Evolutionary conservation across 73 alveolate genomes (phyloP).

Genomic region (Effrenium voratum): DNA sequence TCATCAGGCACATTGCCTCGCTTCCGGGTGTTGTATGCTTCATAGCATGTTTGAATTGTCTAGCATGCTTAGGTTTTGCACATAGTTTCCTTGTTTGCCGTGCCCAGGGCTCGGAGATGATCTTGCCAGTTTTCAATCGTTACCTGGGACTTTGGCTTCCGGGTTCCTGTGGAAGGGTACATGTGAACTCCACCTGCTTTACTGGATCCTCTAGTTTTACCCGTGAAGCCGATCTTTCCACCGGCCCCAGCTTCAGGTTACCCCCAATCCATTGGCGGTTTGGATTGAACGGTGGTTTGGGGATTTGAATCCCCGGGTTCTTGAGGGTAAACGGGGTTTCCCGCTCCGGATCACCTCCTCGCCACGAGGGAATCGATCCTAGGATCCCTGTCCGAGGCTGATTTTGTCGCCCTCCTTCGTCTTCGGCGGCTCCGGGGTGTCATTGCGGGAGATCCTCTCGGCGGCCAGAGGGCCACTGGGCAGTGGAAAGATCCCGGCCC

Average conservation of each 20-base stretch:
- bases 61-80: no score
- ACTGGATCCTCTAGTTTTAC: no score
- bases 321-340: not conserved
- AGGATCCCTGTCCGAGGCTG: not conserved
- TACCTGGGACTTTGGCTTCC: no score
- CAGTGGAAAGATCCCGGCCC: no score
- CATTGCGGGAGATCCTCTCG: constrained; percentile 34
- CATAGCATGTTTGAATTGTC: no score
- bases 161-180: no score
- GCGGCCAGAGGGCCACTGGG: constrained; percentile 56
- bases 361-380: not conserved
- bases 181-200: no score
- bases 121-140: no score
- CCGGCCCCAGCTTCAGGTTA: not conserved
- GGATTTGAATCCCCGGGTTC: not conserved
- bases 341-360: not conserved
- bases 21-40: no score
- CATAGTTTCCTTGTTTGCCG: no score
- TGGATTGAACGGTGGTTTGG: not conserved
- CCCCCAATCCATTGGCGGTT: not conserved
- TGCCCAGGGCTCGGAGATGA: no score
- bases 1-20: no score
- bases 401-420: constrained; percentile 83
- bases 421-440: constrained; percentile 43
- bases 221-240: not conserved